These are phyloP conservation scores for Trypanosoma rangeli DNA, from an alignment of 208 protist species.

Conservation along the genomic window DNA sequence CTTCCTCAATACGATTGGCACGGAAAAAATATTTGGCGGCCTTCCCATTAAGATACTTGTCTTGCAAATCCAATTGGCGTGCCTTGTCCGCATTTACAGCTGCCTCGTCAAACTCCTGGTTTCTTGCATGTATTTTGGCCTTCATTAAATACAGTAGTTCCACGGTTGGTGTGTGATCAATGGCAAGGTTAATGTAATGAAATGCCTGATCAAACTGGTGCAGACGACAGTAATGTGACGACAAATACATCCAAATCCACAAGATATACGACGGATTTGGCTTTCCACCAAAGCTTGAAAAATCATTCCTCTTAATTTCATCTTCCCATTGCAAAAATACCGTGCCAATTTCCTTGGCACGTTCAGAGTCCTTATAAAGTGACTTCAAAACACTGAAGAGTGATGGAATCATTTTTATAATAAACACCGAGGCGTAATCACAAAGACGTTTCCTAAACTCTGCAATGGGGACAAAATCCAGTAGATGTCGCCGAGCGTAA, in stretches of 20 bases:
- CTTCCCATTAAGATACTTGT: constrained; percentile 96
- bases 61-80: constrained; percentile 93
- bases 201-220: constrained; percentile 71
- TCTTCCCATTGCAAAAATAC: constrained; percentile 63
- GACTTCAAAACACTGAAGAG: constrained; percentile 93
- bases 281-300: constrained; percentile 63
- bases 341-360: constrained; percentile 74
- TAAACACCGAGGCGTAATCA: constrained; percentile 55
- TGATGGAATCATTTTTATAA: constrained; percentile 93
- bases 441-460: constrained; percentile 56
- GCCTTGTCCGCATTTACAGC: constrained; percentile 81
- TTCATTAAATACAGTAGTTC: constrained; percentile 93
- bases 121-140: constrained; percentile 77
- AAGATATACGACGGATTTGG: constrained; percentile 78
- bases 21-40: constrained; percentile 92
- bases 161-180: constrained; percentile 96
- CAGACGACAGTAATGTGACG: constrained; percentile 87
- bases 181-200: constrained; percentile 82
- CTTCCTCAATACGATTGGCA: constrained; percentile 79
- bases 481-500: constrained; percentile 61
- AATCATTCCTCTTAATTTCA: constrained; percentile 59
- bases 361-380: constrained; percentile 81
- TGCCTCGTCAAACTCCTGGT: constrained; percentile 84
- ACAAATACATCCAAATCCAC: constrained; percentile 88
- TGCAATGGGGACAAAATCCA: constrained; percentile 81